These are phyloP conservation scores for Russula sp. DNA, from an alignment of 768 basidiomycete species.

Conservation along the genomic window DNA sequence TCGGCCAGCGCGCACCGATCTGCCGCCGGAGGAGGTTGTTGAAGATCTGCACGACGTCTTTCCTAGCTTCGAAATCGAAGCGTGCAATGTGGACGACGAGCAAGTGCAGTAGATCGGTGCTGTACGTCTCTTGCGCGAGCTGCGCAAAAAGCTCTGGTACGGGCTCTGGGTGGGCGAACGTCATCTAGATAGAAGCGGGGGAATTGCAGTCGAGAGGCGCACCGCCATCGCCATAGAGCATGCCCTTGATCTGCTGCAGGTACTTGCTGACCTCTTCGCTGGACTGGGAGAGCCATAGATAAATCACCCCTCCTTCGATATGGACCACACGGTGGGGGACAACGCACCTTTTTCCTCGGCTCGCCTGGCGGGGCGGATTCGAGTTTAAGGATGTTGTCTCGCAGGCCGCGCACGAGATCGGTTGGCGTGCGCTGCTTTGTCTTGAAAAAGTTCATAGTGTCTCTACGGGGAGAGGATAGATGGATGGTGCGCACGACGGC, in stretches of 20 bases:
- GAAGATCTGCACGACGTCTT: constrained; percentile 80
- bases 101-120: constrained; percentile 74
- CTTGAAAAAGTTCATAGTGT: constrained; percentile 93
- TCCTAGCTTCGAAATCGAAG: constrained; percentile 91
- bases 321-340: not conserved
- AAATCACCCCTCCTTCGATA: not conserved
- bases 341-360: constrained; percentile 66
- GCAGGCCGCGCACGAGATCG: constrained; percentile 75
- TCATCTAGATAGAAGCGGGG: not conserved
- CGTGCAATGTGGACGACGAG: constrained; percentile 76
- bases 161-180: constrained; percentile 46
- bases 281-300: constrained; percentile 43
- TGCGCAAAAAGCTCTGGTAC: constrained; percentile 87
- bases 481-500: not conserved
- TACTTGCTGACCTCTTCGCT: constrained; percentile 86
- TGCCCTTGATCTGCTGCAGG: constrained; percentile 81
- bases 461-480: not conserved
- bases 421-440: constrained; percentile 81
- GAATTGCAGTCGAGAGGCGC: constrained; percentile 23
- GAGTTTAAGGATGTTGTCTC: constrained; percentile 71
- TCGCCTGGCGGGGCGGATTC: constrained; percentile 74
- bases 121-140: constrained; percentile 93
- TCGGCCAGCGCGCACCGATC: constrained; percentile 92
- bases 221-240: constrained; percentile 88
- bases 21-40: constrained; percentile 86